Percentiles rank a stretch among this genome's conserved stretches.
phyloP scores from a whole-genome alignment of 1,284 basidiomycete genomes.

The Schizophyllum commune region DNA sequence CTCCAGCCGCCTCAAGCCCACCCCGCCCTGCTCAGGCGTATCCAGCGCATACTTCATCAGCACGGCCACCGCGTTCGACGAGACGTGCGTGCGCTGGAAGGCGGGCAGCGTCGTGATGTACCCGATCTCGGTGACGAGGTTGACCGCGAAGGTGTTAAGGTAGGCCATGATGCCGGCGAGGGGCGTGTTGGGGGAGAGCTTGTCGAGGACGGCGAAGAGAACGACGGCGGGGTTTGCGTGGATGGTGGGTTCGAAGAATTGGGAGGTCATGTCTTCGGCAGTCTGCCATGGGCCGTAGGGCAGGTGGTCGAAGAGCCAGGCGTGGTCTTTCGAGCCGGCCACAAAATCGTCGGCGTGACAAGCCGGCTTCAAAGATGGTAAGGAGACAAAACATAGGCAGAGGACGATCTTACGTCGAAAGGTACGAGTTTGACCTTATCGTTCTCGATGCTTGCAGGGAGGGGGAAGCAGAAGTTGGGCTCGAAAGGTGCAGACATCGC shows the following conservation, averaged over 20 bases:
- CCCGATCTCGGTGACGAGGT: conserved; percentile 43
- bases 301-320: conserved; percentile 27
- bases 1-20: conserved; percentile 56
- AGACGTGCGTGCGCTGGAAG: conserved; percentile 61
- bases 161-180: conserved; percentile 38
- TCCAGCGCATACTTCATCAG: conserved; percentile 52
- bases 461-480: conserved; percentile 26
- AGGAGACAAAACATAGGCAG: background rate
- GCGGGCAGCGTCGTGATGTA: conserved; percentile 41
- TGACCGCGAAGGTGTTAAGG: conserved; percentile 28
- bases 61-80: conserved; percentile 52
- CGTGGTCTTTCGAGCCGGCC: conserved; percentile 7
- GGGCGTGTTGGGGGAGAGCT: conserved; percentile 18
- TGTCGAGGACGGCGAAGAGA: conserved; percentile 44
- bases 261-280: conserved; percentile 23
- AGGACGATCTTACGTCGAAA: background rate
- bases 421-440: conserved; percentile 22
- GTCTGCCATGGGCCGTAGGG: conserved; percentile 32
- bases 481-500: background rate
- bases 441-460: conserved; percentile 18
- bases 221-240: conserved; percentile 22
- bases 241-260: conserved; percentile 24
- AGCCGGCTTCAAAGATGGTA: background rate
- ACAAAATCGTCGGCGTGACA: background rate
- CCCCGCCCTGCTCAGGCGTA: conserved; percentile 32